Evolutionary conservation across 306 rosid species (phyloP).

Genomic region (Citrullus colocynthis): DNA sequence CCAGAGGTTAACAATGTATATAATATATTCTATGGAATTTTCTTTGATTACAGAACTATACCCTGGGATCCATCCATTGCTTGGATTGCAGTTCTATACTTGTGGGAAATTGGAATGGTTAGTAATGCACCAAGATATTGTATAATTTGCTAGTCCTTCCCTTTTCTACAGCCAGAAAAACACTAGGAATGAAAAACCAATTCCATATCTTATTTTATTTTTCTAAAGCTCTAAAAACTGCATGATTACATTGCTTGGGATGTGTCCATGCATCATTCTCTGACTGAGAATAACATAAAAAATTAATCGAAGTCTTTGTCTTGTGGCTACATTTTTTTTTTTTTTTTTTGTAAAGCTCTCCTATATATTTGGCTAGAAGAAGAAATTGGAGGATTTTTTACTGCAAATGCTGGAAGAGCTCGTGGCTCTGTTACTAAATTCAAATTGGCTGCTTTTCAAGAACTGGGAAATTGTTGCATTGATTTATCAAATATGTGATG

Average conservation of each 20-base stretch:
- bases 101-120: constrained; percentile 94
- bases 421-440: neutral
- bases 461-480: neutral
- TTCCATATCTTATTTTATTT: neutral
- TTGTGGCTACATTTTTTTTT: too few species aligned
- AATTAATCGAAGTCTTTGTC: too few species aligned
- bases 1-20: constrained; percentile 11
- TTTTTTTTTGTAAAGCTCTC: too few species aligned
- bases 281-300: neutral
- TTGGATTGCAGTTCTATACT: constrained; percentile 81
- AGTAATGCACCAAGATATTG: constrained; percentile 14
- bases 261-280: neutral
- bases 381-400: neutral
- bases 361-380: neutral
- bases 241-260: neutral
- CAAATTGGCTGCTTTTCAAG: neutral
- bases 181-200: too few species aligned
- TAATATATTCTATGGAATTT: neutral
- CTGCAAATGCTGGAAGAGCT: neutral
- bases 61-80: constrained; percentile 71
- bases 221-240: neutral
- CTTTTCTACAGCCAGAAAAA: neutral
- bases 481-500: neutral
- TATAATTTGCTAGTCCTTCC: neutral
- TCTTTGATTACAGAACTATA: constrained; percentile 48